These are phyloP conservation scores for Sphagnurus paluster DNA, from an alignment of 1,284 basidiomycete genomes.

Conservation along the genomic window DNA sequence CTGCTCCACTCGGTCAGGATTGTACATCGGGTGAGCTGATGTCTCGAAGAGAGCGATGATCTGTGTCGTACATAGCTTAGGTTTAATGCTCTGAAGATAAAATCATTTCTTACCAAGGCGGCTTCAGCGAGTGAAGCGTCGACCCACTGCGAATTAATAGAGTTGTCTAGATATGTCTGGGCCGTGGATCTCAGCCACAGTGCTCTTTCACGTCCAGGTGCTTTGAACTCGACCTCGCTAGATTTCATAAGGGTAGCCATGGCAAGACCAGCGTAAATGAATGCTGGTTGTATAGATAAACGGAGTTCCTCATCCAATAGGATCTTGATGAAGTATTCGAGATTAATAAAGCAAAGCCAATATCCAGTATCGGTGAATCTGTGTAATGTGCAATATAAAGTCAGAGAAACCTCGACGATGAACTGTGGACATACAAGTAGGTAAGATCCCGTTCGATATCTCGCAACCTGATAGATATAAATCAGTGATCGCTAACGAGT, in stretches of 20 bases:
- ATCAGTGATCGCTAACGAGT: background rate
- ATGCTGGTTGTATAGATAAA: conserved; percentile 61
- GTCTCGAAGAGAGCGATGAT: conserved; percentile 74
- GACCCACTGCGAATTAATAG: conserved; percentile 50
- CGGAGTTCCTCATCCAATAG: conserved; percentile 52
- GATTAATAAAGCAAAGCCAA: conserved; percentile 66
- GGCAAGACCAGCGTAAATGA: conserved; percentile 67
- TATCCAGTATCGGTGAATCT: conserved; percentile 42
- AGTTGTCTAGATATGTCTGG: conserved; percentile 49
- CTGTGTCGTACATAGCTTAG: conserved; percentile 37
- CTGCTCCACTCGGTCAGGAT: conserved; percentile 48
- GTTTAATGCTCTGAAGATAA: conserved; percentile 1
- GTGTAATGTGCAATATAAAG: background rate
- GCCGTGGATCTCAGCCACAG: conserved; percentile 56
- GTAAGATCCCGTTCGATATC: conserved; percentile 55
- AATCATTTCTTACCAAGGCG: conserved; percentile 55
- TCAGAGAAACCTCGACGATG: background rate
- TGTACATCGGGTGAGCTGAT: conserved; percentile 67
- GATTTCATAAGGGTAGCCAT: conserved; percentile 74
- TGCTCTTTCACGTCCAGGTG: conserved; percentile 50
- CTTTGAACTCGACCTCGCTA: conserved; percentile 60
- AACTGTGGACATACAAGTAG: conserved; percentile 46
- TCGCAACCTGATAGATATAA: conserved; percentile 37
- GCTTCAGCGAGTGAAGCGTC: conserved; percentile 70
- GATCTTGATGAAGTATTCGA: conserved; percentile 51